Evolutionary conservation across 2,329 filamentous ascomycete species (phyloP).

Genomic region (Celoporthe dispersa): DNA sequence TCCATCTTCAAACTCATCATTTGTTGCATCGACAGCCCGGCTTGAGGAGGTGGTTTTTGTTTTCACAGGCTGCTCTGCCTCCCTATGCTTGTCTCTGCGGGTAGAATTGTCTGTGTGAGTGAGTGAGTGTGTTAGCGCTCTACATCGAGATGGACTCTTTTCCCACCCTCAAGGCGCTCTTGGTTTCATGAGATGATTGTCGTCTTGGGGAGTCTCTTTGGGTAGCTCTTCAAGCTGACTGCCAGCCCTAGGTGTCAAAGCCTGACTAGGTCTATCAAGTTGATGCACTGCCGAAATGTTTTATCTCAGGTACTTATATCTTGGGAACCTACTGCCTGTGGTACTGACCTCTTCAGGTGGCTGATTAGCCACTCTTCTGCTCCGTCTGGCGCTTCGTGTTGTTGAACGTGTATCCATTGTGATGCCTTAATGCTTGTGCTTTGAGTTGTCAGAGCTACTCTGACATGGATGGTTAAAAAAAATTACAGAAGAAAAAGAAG

Average conservation of each 20-base stretch:
- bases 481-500: neutral
- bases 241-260: neutral
- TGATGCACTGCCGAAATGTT: neutral
- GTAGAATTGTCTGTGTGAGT: neutral
- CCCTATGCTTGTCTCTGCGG: neutral
- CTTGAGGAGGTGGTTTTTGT: too few relatives aligned
- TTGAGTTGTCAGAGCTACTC: neutral
- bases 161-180: neutral
- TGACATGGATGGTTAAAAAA: neutral
- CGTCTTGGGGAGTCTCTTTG: fast-evolving
- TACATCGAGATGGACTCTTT: too few relatives aligned
- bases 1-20: neutral
- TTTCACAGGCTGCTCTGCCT: too few relatives aligned
- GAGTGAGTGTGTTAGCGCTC: neutral
- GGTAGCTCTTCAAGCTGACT: neutral
- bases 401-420: slow-evolving; percentile 19
- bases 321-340: neutral
- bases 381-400: slow-evolving; percentile 13
- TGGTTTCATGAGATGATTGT: neutral
- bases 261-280: neutral
- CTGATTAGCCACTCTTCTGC: slow-evolving; percentile 7
- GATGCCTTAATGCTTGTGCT: too few relatives aligned
- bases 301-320: neutral
- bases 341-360: neutral
- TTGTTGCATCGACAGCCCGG: neutral